These are phyloP conservation scores for Ormosia semicastrata DNA, from an alignment of 306 rosid species.

Conservation along the genomic window DNA sequence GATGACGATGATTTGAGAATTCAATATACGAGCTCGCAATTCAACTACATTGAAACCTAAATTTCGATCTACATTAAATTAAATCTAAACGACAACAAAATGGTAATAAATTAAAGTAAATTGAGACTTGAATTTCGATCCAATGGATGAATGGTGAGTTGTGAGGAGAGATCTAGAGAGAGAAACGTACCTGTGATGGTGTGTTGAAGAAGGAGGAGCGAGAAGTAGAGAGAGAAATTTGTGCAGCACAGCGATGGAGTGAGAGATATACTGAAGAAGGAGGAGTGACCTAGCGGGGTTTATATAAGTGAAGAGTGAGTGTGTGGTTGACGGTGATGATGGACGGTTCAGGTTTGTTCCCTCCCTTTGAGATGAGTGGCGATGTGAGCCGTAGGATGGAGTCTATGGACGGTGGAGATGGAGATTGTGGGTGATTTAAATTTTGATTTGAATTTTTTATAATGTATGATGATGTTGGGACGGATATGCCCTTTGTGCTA, in stretches of 20 bases:
- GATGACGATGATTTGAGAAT: too few relatives aligned
- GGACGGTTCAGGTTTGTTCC: conserved; percentile 34
- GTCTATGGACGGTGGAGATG: conserved; percentile 31
- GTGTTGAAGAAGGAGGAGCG: neutral
- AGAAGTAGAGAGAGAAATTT: neutral
- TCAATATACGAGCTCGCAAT: neutral
- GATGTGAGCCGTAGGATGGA: conserved; percentile 38
- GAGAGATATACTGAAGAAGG: neutral
- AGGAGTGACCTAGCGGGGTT: neutral
- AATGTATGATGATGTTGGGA: neutral
- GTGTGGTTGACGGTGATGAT: neutral
- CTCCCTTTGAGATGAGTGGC: conserved; percentile 28
- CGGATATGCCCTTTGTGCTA: conserved; percentile 23
- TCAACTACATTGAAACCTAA: neutral
- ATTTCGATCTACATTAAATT: neutral
- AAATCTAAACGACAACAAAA: neutral
- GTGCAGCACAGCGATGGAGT: neutral
- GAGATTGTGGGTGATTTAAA: neutral
- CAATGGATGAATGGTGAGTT: neutral
- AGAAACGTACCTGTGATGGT: conserved; percentile 21
- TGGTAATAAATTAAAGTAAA: too few relatives aligned
- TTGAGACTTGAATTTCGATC: too few relatives aligned
- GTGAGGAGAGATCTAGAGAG: conserved; percentile 10
- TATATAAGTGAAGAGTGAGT: conserved; percentile 29
- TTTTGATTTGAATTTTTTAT: neutral